Evolutionary conservation across 257 asterid species (phyloP), one percentile per base, ranked within the genome.

Genomic region (Coffea eugenioides): DNA sequence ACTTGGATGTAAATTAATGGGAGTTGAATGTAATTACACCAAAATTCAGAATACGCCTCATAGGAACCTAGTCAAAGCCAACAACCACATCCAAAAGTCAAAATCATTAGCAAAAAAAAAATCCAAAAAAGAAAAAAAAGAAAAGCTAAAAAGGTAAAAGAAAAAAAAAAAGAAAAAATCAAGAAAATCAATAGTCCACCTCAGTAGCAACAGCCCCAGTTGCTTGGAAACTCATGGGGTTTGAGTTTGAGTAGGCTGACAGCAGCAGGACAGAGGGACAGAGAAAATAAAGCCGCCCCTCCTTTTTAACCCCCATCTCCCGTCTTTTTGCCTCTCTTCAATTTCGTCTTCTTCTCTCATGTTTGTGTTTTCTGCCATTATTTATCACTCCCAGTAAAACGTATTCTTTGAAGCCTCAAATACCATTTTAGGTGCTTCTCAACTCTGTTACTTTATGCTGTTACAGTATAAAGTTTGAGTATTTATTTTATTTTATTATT

Each of bases 211-310:
- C 67, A 27, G 27, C 90, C 92, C 91, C 82, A 86, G 79, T 83
- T 83, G 90, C 87, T 87, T 72, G 96, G 96, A 88, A 87, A 80
- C 89, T 77, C 80, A 54, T 13, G 54, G 72, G 27, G 27, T 27
- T 27, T 27, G 27, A 27, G 41, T 39, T 39, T 88, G 85, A 89
- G 91, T 83, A 39, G 41, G 41, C 4, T 86, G 92, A 81, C 82
- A 61, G 80, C 83, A 74, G 48, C 27, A 39, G 36, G 57, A 80
- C 62, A 64, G 77, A 83, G 64, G 77, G 71, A 68, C n/a, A 77
- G 41, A 39, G 41, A 39, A 39, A 39, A 39, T 3, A 39, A 39
- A 67, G 90, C 88, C 92, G 93, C 97, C 74, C 86, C 88, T 3
- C 2, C 79, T 77, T 20, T 72, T 83, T 68, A 83, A 84, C 92